Conservation (phyloP, 108 stramenopile species). For the Phaeodactylum tricornutum region DNA sequence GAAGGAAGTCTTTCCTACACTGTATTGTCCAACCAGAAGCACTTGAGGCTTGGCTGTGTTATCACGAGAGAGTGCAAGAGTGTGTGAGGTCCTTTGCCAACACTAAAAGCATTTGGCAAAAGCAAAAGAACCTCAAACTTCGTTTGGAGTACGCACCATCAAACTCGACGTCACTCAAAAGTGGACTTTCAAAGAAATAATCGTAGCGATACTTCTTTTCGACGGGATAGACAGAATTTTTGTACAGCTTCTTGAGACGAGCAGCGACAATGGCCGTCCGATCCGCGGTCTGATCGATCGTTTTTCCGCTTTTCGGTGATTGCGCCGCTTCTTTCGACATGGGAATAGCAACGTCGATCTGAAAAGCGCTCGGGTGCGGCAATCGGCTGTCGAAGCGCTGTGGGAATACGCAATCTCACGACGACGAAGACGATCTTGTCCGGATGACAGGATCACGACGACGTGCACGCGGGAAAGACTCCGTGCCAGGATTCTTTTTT, state of each 20-base stretch:
- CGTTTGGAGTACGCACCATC: conserved; percentile 36
- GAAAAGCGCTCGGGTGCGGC: no score
- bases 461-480: no score
- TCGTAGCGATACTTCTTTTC: conserved; percentile 80
- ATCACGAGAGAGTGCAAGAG: background rate
- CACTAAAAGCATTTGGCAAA: background rate
- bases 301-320: no score
- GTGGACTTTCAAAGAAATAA: conserved; percentile 79
- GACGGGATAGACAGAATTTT: conserved; percentile 61
- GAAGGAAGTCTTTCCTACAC: conserved; percentile 90
- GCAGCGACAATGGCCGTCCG: conserved; percentile 36
- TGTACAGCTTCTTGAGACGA: conserved; percentile 72
- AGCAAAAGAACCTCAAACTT: background rate
- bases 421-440: no score
- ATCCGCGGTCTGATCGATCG: conserved; percentile 23
- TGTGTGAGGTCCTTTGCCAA: background rate
- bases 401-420: no score
- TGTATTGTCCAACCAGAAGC: conserved; percentile 94
- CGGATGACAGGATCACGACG: no score
- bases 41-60: conserved; percentile 90
- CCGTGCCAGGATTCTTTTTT: no score
- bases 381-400: no score
- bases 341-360: no score
- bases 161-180: conserved; percentile 78
- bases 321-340: no score